Evolutionary conservation across 78 protist genomes (phyloP).

Genomic region (Thecamonas trahens): DNA sequence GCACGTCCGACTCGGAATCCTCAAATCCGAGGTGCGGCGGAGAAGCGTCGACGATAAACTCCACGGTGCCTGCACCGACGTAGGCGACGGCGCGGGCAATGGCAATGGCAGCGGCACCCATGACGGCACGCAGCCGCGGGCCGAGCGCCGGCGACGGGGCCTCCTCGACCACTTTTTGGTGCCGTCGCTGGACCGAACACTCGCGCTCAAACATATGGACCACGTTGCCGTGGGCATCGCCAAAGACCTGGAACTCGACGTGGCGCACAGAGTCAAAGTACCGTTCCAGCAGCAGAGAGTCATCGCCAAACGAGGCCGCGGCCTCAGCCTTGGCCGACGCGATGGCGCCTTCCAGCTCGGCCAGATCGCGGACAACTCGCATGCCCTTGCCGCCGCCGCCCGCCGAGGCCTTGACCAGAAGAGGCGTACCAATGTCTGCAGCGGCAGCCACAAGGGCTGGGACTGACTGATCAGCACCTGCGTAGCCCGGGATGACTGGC

Average conservation of each 20-base stretch:
- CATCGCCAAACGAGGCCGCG: constrained; percentile 77
- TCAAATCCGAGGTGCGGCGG: too few relatives aligned
- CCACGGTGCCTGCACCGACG: constrained; percentile 95
- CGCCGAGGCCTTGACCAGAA: constrained; percentile 93
- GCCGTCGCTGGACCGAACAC: constrained; percentile 65
- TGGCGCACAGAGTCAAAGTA: constrained; percentile 68
- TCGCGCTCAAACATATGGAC: constrained; percentile 60
- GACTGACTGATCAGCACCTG: too few relatives aligned
- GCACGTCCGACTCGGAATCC: too few relatives aligned
- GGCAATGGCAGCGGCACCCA: constrained; percentile 83
- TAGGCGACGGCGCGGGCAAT: constrained; percentile 88
- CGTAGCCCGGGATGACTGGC: too few relatives aligned
- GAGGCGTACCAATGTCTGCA: constrained; percentile 86
- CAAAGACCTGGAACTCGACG: constrained; percentile 84
- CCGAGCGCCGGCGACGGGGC: constrained; percentile 76
- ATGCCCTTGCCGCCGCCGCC: constrained; percentile 98
- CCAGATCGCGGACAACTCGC: constrained; percentile 41
- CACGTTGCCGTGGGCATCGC: constrained; percentile 33
- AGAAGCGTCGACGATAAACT: constrained; percentile 66
- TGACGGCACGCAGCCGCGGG: constrained; percentile 50
- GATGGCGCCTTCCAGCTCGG: constrained; percentile 32
- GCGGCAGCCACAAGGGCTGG: too few relatives aligned
- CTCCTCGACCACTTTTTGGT: constrained; percentile 94
- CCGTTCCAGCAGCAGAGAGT: constrained; percentile 70
- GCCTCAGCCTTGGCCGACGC: constrained; percentile 74